Percentiles rank a stretch among this genome's conserved stretches.
phyloP scores from a whole-genome alignment of 495 filamentous ascomycete genomes.

The Hamigera avellanea region DNA sequence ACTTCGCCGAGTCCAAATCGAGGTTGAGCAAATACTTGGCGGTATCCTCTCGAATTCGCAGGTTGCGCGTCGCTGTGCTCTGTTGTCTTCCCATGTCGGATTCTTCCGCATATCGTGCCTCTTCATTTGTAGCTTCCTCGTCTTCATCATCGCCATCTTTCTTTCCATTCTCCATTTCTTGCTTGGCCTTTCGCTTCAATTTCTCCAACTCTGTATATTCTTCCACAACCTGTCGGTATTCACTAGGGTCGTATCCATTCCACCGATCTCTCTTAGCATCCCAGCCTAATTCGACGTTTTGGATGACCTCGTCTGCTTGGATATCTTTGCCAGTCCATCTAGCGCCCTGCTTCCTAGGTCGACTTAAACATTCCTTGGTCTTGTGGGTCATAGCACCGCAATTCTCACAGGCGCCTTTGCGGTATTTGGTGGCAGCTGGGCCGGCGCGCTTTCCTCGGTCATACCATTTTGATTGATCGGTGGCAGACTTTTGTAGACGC shows the following conservation, averaged over 20 bases:
- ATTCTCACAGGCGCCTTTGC: conserved; percentile 96
- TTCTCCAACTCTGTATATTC: conserved; percentile 82
- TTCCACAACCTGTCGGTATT: conserved; percentile 75
- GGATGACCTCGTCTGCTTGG: conserved; percentile 79
- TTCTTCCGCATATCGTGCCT: conserved; percentile 84
- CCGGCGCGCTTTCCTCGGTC: conserved; percentile 71
- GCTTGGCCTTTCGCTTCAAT: conserved; percentile 49
- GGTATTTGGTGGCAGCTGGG: conserved; percentile 85
- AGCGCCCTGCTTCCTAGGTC: conserved; percentile 82
- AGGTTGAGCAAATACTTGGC: conserved; percentile 96
- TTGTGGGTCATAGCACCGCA: conserved; percentile 96
- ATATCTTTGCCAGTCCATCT: conserved; percentile 91
- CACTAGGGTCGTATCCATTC: conserved; percentile 88
- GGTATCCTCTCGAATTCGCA: conserved; percentile 90
- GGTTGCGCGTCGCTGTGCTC: conserved; percentile 76
- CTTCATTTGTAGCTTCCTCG: conserved; percentile 44
- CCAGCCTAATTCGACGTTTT: conserved; percentile 80
- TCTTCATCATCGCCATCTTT: conserved; percentile 39
- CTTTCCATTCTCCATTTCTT: conserved; percentile 28
- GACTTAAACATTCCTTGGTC: conserved; percentile 81
- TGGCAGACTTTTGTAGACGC: conserved; percentile 57
- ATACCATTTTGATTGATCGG: conserved; percentile 75
- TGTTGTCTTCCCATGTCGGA: conserved; percentile 93
- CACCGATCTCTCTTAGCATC: conserved; percentile 97
- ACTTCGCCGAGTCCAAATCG: conserved; percentile 92